Evolutionary conservation across 2,329 filamentous ascomycete genomes (phyloP).

Genomic region (Diaporthe ilicicola): DNA sequence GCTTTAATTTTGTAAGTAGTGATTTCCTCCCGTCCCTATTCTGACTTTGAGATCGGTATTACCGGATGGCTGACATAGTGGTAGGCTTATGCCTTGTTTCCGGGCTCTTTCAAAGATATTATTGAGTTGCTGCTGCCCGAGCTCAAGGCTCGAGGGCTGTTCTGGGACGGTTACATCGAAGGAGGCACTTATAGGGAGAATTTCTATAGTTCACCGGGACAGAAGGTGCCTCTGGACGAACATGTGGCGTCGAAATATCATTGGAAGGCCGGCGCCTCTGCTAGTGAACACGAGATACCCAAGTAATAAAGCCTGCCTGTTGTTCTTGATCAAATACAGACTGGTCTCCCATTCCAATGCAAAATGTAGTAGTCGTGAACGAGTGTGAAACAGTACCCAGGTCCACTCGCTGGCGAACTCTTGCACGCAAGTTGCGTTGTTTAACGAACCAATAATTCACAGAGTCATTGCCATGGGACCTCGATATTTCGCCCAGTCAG

Average conservation of each 20-base stretch:
- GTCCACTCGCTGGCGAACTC: not conserved
- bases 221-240: conserved; percentile 45
- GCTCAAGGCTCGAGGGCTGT: conserved; percentile 63
- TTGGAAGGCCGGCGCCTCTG: conserved; percentile 47
- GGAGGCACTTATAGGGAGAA: conserved; percentile 55
- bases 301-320: not conserved
- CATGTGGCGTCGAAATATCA: conserved; percentile 51
- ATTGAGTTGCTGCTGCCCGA: conserved; percentile 71
- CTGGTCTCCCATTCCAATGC: not conserved
- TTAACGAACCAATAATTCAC: not conserved
- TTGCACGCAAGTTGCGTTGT: not conserved
- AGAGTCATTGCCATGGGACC: not conserved
- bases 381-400: not conserved
- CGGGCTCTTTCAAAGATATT: conserved; percentile 72
- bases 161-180: conserved; percentile 59
- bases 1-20: conserved; percentile 71
- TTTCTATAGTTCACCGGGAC: conserved; percentile 47
- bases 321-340: not conserved
- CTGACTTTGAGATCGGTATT: not conserved
- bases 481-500: not conserved
- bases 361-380: not conserved
- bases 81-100: conserved; percentile 56
- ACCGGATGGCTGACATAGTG: conserved; percentile 6
- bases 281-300: conserved; percentile 40
- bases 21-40: not conserved